Evolutionary conservation across 306 rosid species (phyloP).

Genomic region (Boehmeria nivea): DNA sequence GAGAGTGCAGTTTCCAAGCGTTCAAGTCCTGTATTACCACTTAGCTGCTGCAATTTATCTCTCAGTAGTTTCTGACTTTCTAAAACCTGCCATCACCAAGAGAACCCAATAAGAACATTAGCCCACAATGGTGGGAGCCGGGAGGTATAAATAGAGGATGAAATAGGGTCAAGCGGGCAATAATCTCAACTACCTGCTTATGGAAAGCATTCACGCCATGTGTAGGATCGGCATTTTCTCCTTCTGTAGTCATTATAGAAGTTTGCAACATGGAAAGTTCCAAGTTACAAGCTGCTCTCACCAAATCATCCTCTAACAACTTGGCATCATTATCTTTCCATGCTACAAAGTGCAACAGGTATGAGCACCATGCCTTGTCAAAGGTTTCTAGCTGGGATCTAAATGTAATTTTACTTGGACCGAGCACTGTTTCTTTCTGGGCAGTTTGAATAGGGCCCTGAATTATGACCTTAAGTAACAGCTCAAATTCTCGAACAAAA

Average conservation of each 20-base stretch:
- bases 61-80: conserved; percentile 67
- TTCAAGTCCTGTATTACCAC: conserved; percentile 84
- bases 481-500: conserved; percentile 62
- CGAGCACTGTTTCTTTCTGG: conserved; percentile 42
- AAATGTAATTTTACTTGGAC: conserved; percentile 45
- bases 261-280: conserved; percentile 86
- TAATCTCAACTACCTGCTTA: conserved; percentile 55
- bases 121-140: too few relatives aligned
- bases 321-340: conserved; percentile 95
- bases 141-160: too few relatives aligned
- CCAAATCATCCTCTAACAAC: conserved; percentile 70
- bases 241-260: conserved; percentile 60
- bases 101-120: neutral
- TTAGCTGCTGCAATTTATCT: conserved; percentile 68
- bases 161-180: neutral
- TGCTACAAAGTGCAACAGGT: conserved; percentile 70
- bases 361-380: conserved; percentile 93
- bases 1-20: conserved; percentile 76
- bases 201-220: conserved; percentile 76
- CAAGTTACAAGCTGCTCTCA: conserved; percentile 87
- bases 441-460: conserved; percentile 52
- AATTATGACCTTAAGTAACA: conserved; percentile 50
- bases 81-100: conserved; percentile 45
- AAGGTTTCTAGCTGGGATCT: conserved; percentile 79
- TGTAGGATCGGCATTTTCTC: conserved; percentile 42